Percentiles rank a stretch among this genome's conserved stretches.
Conservation (phyloP, 1,139 yeast genomes). For the Diutina ranongensis region DNA sequence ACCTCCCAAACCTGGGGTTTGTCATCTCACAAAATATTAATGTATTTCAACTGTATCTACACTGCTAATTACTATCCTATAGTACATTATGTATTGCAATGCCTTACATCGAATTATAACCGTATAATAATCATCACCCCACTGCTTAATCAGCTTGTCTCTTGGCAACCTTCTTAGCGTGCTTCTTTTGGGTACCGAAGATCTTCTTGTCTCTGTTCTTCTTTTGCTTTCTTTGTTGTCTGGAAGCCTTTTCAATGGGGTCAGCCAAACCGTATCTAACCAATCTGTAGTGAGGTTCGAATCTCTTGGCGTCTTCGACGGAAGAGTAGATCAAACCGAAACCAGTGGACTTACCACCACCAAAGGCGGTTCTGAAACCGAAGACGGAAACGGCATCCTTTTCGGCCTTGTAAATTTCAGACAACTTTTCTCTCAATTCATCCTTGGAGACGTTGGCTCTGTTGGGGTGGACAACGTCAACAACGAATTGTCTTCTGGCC, state of each 20-base stretch:
- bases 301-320: constrained; percentile 94
- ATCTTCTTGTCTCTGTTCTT: constrained; percentile 99
- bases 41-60: too few species aligned
- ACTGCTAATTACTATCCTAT: not conserved
- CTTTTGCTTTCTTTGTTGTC: constrained; percentile 99
- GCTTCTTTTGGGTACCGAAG: constrained; percentile 96
- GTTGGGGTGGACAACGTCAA: constrained; percentile 99
- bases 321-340: constrained; percentile 99
- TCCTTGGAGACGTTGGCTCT: constrained; percentile 99
- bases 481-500: constrained; percentile 99
- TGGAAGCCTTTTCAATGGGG: constrained; percentile 93
- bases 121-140: constrained; percentile 5
- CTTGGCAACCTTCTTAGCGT: constrained; percentile 84
- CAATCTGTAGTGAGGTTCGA: constrained; percentile 99
- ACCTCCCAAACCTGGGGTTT: too few species aligned
- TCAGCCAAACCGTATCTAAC: constrained; percentile 97
- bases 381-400: constrained; percentile 98
- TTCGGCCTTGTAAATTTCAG: constrained; percentile 95
- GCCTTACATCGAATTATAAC: constrained; percentile 6
- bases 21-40: too few species aligned
- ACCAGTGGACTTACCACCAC: constrained; percentile 99
- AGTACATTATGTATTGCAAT: constrained; percentile 6
- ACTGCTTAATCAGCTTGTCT: constrained; percentile 41
- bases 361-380: constrained; percentile 99
- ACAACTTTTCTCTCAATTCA: constrained; percentile 96